Base-by-base conservation (phyloP, 228 moss, liverwort and hornwort genomes). In the Sphagnum magellanicum region DNA sequence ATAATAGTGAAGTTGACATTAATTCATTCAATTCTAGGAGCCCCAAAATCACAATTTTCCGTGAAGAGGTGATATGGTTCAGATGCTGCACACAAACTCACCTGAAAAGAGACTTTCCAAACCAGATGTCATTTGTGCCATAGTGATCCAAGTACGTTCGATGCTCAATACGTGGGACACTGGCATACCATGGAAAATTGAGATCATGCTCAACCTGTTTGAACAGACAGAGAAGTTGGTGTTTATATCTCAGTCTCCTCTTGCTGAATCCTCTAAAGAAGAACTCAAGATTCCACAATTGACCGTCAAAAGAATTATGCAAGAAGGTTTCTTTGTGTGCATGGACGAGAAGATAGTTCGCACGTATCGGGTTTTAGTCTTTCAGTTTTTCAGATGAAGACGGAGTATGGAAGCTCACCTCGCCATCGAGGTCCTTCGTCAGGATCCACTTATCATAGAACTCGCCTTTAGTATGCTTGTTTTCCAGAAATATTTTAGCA, bases 71-170 rank as follows among this genome's bases (percentile, higher is more conserved):
- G 15, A 65, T 51, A n/a, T n/a, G n/a, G n/a, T 51, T 11, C 50
- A 5, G 5, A 6, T 68, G n/a, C 67, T 53, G 7, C 5, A 8
- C 4, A 50, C 50, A 32, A 0, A 66, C 72, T 69, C 58, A 88
- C 87, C 76, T 84, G 83, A 91, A 92, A 11, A 92, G 69, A 46
- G 74, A 83, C 63, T 95, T 95, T 48, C 89, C 95, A 50, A 95
- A 91, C 92, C 95, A 95, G 16, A 87, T 83, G 62, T 95, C 95
- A 7, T 92, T 74, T 6, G 82, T 74, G 15, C 92, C 89, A 53
- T 95, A 95, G 60, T 87, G 92, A n/a, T 84, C 90, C 50, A 95
- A 55, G 73, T 92, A 95, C 63, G 77, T 70, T 63, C 95, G 78
- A 49, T 90, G 80, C 74, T 90, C 87, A 59, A 95, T 77, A 14